Evolutionary conservation across 805 yeast species (phyloP), one percentile per base, ranked within the genome.

Genomic region (Starmera caribaea): DNA sequence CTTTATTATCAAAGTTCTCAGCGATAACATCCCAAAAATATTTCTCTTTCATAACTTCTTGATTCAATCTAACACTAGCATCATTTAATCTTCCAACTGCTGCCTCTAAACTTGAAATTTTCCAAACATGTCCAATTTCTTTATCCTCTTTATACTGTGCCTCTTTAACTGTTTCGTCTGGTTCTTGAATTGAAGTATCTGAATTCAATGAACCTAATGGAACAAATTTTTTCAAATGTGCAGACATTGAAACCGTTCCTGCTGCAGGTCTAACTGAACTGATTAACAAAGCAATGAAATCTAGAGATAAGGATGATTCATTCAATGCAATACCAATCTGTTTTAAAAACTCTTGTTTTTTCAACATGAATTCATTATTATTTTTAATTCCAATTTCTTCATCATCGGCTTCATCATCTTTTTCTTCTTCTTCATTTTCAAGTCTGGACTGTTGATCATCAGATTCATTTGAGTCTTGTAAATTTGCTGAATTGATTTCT

Each of bases 241-340:
- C 87, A 1, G 96, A 87, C 77, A 90, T 85, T 2, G 97, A 86
- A 3, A 88, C 69, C 29, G 82, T 73, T 3, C 94, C 95, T 2
- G 90, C 82, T 15, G 86, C 85, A 2, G 96, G 96, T 45, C 92
- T 72, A 10, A 76, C 76, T 10, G 85, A 73, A 15, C 96, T 82
- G 34, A 90, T 71, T 42, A 92, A 63, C 44, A 90, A 66, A 2
- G 96, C 86, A 1, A 90, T 81, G 46, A 89, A 84, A 54, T 90
- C 98, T 41, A 89, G 64, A 1, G 95, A 80, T 31, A 92, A 60
- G 0, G 96, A 88, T 0, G 95, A 79, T 54, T 92, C 97, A 55
- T 90, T 92, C 48, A 85, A 65, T 2, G 97, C 95, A 0, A 76
- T 58, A 39, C 74, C 71, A 27, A 83, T 66, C 34, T 68, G 64